Percentiles rank a stretch among this genome's conserved stretches.
phyloP scores from a whole-genome alignment of 148 eudicot genomes.

The Chenopodium quinoa region DNA sequence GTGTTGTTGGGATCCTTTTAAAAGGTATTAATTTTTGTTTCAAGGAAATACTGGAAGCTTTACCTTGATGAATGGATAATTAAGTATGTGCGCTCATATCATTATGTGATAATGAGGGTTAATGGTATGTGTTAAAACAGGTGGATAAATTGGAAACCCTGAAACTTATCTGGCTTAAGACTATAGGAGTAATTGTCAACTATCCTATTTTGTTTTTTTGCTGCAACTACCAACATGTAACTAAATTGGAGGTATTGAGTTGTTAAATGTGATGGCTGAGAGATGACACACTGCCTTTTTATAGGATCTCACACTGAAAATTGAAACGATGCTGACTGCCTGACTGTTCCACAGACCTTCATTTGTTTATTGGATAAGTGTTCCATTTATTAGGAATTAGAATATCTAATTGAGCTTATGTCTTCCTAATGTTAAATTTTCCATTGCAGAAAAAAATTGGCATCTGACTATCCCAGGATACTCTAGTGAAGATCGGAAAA shows the following conservation, averaged over 20 bases:
- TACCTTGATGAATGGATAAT: not conserved
- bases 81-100: not conserved
- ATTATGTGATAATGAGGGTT: not conserved
- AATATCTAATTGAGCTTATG: not conserved
- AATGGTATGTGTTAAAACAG: not conserved
- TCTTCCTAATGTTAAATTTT: slow-evolving; percentile 18
- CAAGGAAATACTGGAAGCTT: not conserved
- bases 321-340: slow-evolving; percentile 15
- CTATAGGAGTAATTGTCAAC: not conserved
- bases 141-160: not conserved
- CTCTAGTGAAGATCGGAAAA: slow-evolving; percentile 72
- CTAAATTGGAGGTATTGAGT: not conserved
- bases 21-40: not conserved
- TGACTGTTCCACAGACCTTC: not conserved
- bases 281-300: not conserved
- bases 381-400: not conserved
- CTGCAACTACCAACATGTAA: not conserved
- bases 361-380: slow-evolving; percentile 2
- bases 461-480: slow-evolving; percentile 78
- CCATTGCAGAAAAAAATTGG: slow-evolving; percentile 80
- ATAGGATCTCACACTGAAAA: not conserved
- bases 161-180: not conserved
- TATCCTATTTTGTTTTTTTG: not conserved
- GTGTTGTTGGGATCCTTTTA: not conserved
- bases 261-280: not conserved